Conservation (phyloP, 345 rosid genomes). For the Laguncularia racemosa region DNA sequence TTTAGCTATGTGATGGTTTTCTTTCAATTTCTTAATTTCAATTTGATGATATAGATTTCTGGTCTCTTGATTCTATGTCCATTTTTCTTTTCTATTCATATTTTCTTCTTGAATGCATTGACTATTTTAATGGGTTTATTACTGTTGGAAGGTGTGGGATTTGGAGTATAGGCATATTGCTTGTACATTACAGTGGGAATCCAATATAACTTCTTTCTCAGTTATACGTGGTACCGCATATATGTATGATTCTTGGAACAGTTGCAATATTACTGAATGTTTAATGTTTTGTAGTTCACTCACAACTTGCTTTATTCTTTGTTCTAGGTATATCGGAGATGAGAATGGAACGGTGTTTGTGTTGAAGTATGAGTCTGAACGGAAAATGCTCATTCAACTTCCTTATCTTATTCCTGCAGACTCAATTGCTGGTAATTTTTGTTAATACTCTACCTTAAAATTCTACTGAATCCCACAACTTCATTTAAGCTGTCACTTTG, state of each 20-base stretch:
- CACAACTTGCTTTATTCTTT: background rate
- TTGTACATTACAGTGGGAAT: constrained; percentile 59
- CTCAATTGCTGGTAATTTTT: constrained; percentile 54
- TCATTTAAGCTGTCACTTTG: no score
- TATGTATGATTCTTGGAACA: constrained; percentile 37
- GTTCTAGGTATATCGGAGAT: constrained; percentile 70
- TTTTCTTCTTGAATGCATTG: constrained; percentile 5
- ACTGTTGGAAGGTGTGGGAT: constrained; percentile 71
- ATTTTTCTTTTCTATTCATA: constrained; percentile 1
- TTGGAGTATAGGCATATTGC: constrained; percentile 48
- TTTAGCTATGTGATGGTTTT: background rate
- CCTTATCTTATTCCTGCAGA: constrained; percentile 66
- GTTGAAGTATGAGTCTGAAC: constrained; percentile 48
- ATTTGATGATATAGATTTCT: background rate
- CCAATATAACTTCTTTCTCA: constrained; percentile 74
- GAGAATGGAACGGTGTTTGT: constrained; percentile 69
- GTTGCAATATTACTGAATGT: no score
- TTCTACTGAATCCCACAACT: background rate
- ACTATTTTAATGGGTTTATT: constrained; percentile 14
- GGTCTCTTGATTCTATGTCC: background rate
- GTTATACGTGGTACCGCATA: constrained; percentile 60
- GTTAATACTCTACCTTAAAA: background rate
- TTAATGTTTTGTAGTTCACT: no score
- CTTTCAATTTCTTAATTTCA: background rate
- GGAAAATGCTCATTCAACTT: constrained; percentile 34